phyloP scores from a whole-genome alignment of 2,329 filamentous ascomycete genomes.

The Bipolaris cookei region DNA sequence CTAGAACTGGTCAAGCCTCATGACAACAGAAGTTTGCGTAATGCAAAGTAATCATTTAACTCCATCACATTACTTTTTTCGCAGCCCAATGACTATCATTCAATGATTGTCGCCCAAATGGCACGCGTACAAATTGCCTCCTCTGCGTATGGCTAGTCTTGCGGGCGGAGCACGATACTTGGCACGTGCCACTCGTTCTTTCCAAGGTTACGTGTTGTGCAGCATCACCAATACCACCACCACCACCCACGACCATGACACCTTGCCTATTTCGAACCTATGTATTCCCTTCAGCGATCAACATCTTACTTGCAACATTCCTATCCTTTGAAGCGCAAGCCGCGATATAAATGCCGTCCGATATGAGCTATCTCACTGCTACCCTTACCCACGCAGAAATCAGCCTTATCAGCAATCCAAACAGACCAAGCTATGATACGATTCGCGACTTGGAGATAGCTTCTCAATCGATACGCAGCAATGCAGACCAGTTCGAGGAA shows the following conservation, averaged over 20 bases:
- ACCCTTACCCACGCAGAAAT: slow-evolving; percentile 34
- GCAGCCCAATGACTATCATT: background rate
- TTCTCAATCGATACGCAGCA: background rate
- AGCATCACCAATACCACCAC: slow-evolving; percentile 16
- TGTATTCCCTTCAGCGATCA: slow-evolving; percentile 25
- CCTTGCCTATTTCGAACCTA: slow-evolving; percentile 22
- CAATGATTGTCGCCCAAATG: background rate
- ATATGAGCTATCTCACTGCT: slow-evolving; percentile 37
- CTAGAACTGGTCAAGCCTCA: too few species aligned
- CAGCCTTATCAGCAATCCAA: slow-evolving; percentile 29
- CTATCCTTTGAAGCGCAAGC: slow-evolving; percentile 23
- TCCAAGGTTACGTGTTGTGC: slow-evolving; percentile 21
- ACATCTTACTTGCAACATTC: slow-evolving; percentile 13
- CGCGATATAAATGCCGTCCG: slow-evolving; percentile 25
- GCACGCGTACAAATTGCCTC: background rate
- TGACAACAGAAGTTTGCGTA: background rate
- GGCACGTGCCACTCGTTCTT: slow-evolving; percentile 17
- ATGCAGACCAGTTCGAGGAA: slow-evolving; percentile 11
- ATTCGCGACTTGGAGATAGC: slow-evolving; percentile 17
- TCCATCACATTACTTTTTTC: background rate
- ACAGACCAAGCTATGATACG: slow-evolving; percentile 23
- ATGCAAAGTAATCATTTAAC: background rate
- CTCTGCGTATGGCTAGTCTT: background rate
- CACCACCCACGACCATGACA: slow-evolving; percentile 24
- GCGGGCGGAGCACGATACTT: slow-evolving; percentile 8